Evolutionary conservation across 169 alveolate genomes (phyloP).

Genomic region (Plasmodium yoelii): DNA sequence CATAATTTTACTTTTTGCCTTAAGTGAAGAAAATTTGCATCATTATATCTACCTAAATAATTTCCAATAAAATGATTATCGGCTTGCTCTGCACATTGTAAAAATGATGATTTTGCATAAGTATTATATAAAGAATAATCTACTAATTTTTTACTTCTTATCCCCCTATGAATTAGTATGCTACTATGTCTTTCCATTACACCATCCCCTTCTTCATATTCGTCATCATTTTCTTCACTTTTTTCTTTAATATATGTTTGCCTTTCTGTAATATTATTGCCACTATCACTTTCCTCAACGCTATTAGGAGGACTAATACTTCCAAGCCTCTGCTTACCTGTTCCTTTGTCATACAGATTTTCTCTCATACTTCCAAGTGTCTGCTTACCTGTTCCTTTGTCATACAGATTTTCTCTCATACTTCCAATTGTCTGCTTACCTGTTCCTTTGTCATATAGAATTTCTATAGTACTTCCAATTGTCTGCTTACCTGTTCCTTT

Average conservation of each 20-base stretch:
- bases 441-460: too few species aligned
- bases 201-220: conserved; percentile 19
- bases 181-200: conserved; percentile 78
- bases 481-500: too few species aligned
- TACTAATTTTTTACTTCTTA: conserved; percentile 54
- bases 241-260: too few species aligned
- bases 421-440: too few species aligned
- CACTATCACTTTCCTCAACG: too few species aligned
- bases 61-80: conserved; percentile 75
- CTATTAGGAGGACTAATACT: too few species aligned
- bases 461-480: too few species aligned
- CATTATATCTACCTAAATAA: conserved; percentile 60
- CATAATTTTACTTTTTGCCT: conserved; percentile 66
- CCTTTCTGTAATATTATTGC: too few species aligned
- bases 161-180: conserved; percentile 60
- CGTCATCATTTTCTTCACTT: not conserved
- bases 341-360: too few species aligned
- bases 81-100: conserved; percentile 77
- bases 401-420: not conserved
- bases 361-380: not conserved
- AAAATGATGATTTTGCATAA: conserved; percentile 71
- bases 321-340: too few species aligned
- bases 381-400: too few species aligned
- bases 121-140: conserved; percentile 73
- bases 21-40: conserved; percentile 59